Evolutionary conservation across 2,329 filamentous ascomycete genomes (phyloP).

Genomic region (Paracorniculantispora psalliotae): DNA sequence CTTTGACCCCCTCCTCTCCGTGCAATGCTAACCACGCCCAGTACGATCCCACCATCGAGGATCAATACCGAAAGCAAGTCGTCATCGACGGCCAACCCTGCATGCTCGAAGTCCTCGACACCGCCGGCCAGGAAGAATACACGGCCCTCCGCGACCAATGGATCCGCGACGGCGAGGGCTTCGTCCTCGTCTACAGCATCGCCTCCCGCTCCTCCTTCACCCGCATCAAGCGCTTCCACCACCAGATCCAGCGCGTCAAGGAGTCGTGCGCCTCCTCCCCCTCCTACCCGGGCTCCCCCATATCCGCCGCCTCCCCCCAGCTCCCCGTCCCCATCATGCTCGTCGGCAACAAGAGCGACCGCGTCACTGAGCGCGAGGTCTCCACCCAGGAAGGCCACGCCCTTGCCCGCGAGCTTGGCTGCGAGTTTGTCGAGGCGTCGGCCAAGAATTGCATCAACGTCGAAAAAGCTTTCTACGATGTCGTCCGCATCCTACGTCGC

Average conservation of each 20-base stretch:
- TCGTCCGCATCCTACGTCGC: constrained; percentile 82
- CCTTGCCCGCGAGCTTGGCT: constrained; percentile 84
- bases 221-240: constrained; percentile 91
- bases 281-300: constrained; percentile 70
- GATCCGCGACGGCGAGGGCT: constrained; percentile 97
- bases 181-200: constrained; percentile 97
- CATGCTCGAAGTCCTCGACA: constrained; percentile 97
- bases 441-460: constrained; percentile 98
- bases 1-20: too few species aligned
- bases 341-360: constrained; percentile 97
- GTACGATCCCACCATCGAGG: constrained; percentile 86
- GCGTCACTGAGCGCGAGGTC: constrained; percentile 91
- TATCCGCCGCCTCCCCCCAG: constrained; percentile 54
- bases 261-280: constrained; percentile 77
- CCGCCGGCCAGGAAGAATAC: constrained; percentile 97
- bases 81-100: constrained; percentile 93
- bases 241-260: constrained; percentile 96
- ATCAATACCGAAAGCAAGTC: constrained; percentile 82
- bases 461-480: constrained; percentile 97
- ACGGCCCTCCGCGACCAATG: constrained; percentile 94
- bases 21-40: too few species aligned
- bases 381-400: constrained; percentile 94
- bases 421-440: constrained; percentile 94
- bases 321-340: constrained; percentile 90
- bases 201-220: constrained; percentile 93